Evolutionary conservation across 179 eudicot genomes (phyloP).

Genomic region (Silene noctiflora): DNA sequence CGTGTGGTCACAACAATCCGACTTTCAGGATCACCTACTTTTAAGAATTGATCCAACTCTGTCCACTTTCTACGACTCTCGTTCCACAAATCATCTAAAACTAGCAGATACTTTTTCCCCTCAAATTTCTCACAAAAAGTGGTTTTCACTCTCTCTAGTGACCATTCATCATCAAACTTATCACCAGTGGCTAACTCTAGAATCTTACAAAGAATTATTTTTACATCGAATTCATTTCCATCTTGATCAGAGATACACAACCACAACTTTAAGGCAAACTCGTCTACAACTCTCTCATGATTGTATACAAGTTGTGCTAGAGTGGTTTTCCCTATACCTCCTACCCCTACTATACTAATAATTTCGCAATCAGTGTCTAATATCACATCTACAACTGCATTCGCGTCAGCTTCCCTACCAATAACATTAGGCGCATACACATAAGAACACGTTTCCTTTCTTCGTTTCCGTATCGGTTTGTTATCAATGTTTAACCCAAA

Average conservation of each 20-base stretch:
- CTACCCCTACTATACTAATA: neutral
- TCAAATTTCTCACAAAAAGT: neutral
- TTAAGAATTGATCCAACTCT: neutral
- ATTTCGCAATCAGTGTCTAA: neutral
- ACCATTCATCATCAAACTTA: neutral
- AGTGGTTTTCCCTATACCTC: neutral
- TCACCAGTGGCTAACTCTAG: neutral
- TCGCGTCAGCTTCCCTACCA: neutral
- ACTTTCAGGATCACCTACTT: neutral
- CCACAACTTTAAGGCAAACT: neutral
- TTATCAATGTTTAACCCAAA: neutral
- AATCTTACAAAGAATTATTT: neutral
- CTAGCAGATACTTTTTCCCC: neutral
- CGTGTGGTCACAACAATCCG: neutral
- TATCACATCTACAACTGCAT: neutral
- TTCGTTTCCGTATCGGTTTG: neutral
- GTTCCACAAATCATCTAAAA: neutral
- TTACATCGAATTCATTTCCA: neutral
- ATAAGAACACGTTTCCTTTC: neutral
- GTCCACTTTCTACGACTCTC: neutral
- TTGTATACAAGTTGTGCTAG: neutral
- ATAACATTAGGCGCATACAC: neutral
- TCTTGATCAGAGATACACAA: neutral
- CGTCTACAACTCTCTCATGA: neutral
- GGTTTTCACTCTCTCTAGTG: neutral